Conservation (phyloP, 768 basidiomycete genomes). For the Macrolepiota fuliginosa region DNA sequence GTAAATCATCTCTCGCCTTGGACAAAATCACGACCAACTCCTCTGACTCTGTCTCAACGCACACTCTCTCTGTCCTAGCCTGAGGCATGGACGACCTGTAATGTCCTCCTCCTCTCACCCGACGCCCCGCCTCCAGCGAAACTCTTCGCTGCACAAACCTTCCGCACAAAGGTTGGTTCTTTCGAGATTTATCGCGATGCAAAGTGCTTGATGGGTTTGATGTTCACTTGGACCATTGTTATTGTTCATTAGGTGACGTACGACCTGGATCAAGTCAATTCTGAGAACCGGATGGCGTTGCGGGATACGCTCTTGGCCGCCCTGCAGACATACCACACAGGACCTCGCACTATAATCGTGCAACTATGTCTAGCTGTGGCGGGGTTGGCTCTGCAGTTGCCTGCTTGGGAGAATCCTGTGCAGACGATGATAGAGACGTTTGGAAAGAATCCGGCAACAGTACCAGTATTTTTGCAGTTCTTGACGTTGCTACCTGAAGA, state of each 20-base stretch:
- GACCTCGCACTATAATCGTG: constrained; percentile 80
- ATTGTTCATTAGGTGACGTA: constrained; percentile 80
- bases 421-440: constrained; percentile 80
- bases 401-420: constrained; percentile 81
- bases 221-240: constrained; percentile 25
- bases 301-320: constrained; percentile 85
- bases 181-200: constrained; percentile 1
- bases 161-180: constrained; percentile 81
- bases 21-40: constrained; percentile 56
- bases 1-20: constrained; percentile 82
- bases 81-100: constrained; percentile 96
- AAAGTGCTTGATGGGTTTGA: constrained; percentile 13
- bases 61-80: constrained; percentile 69
- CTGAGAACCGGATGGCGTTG: constrained; percentile 68
- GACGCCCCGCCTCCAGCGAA: constrained; percentile 79
- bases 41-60: constrained; percentile 65
- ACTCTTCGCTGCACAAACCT: constrained; percentile 95
- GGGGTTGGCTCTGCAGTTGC: constrained; percentile 87
- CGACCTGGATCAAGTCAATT: constrained; percentile 87
- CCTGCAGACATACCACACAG: constrained; percentile 66
- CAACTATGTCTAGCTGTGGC: constrained; percentile 90
- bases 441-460: constrained; percentile 81
- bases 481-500: constrained; percentile 92
- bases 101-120: constrained; percentile 80
- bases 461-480: constrained; percentile 85